Percentiles rank a stretch among this genome's conserved stretches.
phyloP scores from a whole-genome alignment of 345 rosid genomes.

The Capsella bursapastoris region DNA sequence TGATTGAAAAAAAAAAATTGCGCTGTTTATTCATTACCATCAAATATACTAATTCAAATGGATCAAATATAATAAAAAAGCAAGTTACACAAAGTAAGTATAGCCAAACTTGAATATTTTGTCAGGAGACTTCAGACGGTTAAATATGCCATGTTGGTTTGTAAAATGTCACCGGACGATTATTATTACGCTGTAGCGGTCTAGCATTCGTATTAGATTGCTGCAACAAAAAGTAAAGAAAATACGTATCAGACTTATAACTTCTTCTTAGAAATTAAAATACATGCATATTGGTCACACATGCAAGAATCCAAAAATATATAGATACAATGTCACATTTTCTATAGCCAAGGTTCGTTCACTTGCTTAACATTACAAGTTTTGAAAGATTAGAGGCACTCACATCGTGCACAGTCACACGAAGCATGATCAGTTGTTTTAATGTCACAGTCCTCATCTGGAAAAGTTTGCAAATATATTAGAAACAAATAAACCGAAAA shows the following conservation, averaged over 20 bases:
- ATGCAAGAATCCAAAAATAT: no score
- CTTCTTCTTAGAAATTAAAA: neutral
- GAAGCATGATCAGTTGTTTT: constrained; percentile 37
- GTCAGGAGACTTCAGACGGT: neutral
- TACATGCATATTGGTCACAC: neutral
- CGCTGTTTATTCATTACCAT: no score
- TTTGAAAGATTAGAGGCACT: constrained; percentile 12
- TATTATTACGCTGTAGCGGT: constrained; percentile 29
- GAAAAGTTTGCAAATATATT: neutral
- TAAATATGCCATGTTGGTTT: constrained; percentile 38
- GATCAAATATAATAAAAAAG: no score
- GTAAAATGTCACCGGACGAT: constrained; percentile 33
- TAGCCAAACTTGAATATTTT: neutral
- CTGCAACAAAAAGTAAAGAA: constrained; percentile 16
- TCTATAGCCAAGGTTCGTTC: neutral
- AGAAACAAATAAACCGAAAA: neutral
- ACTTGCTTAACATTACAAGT: neutral
- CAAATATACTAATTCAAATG: no score
- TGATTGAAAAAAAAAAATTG: no score
- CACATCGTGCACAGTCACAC: constrained; percentile 40
- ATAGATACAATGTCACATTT: neutral
- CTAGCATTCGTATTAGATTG: constrained; percentile 42
- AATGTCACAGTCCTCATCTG: constrained; percentile 34
- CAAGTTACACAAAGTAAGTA: neutral
- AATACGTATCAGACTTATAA: neutral